These are phyloP conservation scores for Penicillium sp. DNA, from an alignment of 2,329 filamentous ascomycete genomes.

Conservation along the genomic window DNA sequence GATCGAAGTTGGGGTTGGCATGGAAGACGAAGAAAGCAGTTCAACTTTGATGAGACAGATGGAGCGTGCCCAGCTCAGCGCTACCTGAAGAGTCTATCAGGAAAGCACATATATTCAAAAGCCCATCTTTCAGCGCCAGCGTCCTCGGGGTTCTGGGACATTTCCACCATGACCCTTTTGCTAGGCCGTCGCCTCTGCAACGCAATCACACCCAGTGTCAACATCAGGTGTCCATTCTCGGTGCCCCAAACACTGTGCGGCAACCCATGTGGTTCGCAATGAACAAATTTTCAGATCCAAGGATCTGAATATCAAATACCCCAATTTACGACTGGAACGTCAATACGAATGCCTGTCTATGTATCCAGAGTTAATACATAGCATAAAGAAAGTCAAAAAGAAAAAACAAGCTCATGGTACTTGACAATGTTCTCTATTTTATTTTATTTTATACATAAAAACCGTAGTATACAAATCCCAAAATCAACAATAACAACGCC, in stretches of 20 bases:
- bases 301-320: background rate
- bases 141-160: background rate
- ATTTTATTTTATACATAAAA: slow-evolving; percentile 10
- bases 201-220: background rate
- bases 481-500: slow-evolving; percentile 8
- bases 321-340: background rate
- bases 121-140: background rate
- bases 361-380: background rate
- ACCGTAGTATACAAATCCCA: slow-evolving; percentile 10
- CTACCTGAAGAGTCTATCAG: slow-evolving; percentile 27
- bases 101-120: background rate
- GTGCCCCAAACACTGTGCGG: slow-evolving; percentile 3
- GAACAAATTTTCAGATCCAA: background rate
- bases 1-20: slow-evolving; percentile 44
- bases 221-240: slow-evolving; percentile 1
- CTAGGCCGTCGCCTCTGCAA: background rate
- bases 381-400: background rate
- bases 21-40: slow-evolving; percentile 53
- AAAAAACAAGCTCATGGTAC: background rate
- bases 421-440: slow-evolving; percentile 2
- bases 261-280: background rate
- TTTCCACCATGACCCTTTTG: background rate
- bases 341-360: background rate
- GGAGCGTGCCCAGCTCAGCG: slow-evolving; percentile 48
- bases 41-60: slow-evolving; percentile 53